These are phyloP conservation scores for Reutealis trisperma DNA, from an alignment of 345 rosid genomes.

Conservation along the genomic window DNA sequence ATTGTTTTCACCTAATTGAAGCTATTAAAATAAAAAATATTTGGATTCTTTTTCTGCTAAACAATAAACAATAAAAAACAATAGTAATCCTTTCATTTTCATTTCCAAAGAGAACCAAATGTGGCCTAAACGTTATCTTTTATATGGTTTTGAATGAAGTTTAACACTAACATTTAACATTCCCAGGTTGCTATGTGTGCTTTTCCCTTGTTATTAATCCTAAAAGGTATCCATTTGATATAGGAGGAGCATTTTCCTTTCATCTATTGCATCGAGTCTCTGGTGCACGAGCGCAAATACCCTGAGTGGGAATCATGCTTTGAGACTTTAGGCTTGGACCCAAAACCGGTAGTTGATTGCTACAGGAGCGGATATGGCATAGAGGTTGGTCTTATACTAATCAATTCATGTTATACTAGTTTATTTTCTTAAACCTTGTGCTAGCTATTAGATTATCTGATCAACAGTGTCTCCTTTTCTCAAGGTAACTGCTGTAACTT, in stretches of 20 bases:
- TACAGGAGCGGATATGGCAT: conserved; percentile 57
- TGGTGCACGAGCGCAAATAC: conserved; percentile 53
- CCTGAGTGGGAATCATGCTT: conserved; percentile 77
- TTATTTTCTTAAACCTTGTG: background rate
- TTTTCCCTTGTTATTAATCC: background rate
- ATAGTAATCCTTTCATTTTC: background rate
- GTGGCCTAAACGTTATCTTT: background rate
- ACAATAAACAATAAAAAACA: no score
- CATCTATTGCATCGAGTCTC: conserved; percentile 68
- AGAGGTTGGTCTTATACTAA: conserved; percentile 43
- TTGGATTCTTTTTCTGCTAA: background rate
- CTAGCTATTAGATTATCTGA: background rate
- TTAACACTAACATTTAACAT: background rate
- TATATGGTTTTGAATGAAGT: background rate
- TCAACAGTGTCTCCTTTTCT: background rate
- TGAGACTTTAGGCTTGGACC: conserved; percentile 53
- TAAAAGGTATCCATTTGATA: conserved; percentile 12
- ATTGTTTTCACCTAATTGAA: no score
- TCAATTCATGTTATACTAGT: conserved; percentile 4
- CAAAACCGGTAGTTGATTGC: conserved; percentile 62
- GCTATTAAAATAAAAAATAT: no score
- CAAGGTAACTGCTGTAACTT: background rate
- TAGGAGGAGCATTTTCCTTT: conserved; percentile 80
- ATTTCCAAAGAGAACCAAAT: no score
- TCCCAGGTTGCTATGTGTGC: background rate